These are phyloP conservation scores for Periconia sp. DNA, from an alignment of 2,329 filamentous ascomycete genomes.

Conservation along the genomic window DNA sequence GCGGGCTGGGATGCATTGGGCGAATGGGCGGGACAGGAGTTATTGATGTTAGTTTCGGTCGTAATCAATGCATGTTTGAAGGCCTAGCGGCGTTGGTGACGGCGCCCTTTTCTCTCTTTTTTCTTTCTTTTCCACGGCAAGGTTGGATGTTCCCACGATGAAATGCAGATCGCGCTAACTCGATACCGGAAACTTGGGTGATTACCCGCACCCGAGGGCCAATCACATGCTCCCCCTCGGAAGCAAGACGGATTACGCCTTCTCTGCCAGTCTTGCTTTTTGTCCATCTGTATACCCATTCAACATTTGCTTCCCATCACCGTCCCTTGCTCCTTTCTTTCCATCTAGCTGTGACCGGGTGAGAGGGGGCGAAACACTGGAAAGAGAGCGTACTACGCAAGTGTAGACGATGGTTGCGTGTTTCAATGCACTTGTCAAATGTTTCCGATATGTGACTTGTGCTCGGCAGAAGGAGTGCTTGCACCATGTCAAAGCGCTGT, in stretches of 20 bases:
- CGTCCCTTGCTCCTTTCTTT: too few species aligned
- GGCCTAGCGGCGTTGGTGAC: neutral
- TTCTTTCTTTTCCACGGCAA: neutral
- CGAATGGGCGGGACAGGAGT: neutral
- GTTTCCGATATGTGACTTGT: neutral
- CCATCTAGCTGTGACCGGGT: too few species aligned
- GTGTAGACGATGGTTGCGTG: constrained; percentile 14
- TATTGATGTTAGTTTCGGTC: neutral
- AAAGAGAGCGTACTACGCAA: neutral
- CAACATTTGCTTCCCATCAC: too few species aligned
- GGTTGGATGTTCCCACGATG: neutral
- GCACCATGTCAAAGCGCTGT: constrained; percentile 21
- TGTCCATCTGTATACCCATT: too few species aligned
- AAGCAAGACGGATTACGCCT: neutral
- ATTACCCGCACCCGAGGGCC: neutral
- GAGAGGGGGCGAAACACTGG: neutral
- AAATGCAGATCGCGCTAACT: neutral
- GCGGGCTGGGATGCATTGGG: neutral
- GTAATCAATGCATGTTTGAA: neutral
- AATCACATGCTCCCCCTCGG: neutral
- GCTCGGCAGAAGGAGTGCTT: constrained; percentile 19
- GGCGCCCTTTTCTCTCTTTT: neutral
- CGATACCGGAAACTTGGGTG: neutral
- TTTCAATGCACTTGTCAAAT: neutral
- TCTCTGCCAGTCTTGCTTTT: too few species aligned